Percentiles rank a stretch among this genome's conserved stretches.
phyloP scores from a whole-genome alignment of 495 filamentous ascomycete genomes.

The Lasiosphaeriaceae sp. region DNA sequence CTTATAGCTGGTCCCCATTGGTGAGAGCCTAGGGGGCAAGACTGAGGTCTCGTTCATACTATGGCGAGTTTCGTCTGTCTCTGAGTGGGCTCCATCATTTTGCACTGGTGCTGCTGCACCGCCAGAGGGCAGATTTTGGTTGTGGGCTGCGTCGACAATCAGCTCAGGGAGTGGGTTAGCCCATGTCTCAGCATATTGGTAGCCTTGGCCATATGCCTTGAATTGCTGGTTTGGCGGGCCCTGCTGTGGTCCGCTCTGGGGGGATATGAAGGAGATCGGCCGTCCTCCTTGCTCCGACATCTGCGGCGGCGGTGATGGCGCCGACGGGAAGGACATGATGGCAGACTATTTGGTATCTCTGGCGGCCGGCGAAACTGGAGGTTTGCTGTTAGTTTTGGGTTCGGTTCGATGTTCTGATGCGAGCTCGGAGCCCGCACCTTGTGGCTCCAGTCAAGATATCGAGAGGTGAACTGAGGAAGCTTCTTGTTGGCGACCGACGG shows the following conservation, averaged over 20 bases:
- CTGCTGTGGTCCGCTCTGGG: constrained; percentile 6
- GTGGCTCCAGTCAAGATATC: too few relatives aligned
- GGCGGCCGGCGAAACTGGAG: background rate
- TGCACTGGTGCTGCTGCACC: background rate
- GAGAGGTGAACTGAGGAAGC: too few relatives aligned
- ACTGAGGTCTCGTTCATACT: background rate
- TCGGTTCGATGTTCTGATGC: background rate
- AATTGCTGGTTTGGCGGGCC: background rate
- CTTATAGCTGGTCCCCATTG: constrained; percentile 7
- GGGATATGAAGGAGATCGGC: background rate
- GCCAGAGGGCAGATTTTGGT: background rate
- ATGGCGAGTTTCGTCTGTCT: background rate
- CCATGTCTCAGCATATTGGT: constrained; percentile 25
- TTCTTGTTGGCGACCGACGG: too few relatives aligned
- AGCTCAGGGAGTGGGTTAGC: constrained; percentile 25
- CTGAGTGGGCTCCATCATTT: constrained; percentile 9
- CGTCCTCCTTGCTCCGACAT: background rate
- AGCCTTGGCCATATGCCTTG: constrained; percentile 19
- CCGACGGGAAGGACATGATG: background rate
- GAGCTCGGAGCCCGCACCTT: background rate
- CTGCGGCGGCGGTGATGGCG: background rate
- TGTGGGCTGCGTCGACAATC: constrained; percentile 3
- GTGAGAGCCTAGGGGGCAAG: background rate
- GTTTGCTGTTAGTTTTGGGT: background rate
- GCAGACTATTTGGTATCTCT: background rate